Base-by-base conservation (phyloP, 1,284 basidiomycete genomes). In the Sporisorium graminicola region DNA sequence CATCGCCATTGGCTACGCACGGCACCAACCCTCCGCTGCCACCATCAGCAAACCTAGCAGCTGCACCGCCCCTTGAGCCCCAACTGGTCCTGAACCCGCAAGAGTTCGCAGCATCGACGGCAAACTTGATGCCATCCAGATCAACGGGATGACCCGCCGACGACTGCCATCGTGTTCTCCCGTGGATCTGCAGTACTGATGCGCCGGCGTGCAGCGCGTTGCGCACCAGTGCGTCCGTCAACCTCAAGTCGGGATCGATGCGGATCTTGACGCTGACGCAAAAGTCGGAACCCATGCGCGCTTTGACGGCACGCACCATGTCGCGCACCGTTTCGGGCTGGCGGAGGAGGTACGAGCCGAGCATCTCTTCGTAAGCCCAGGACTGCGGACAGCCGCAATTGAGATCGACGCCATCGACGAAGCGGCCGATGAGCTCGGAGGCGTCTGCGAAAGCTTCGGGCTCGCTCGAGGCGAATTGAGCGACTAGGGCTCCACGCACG, bases 241-340 rank as follows among this genome's bases (percentile, higher is more conserved):
- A 78, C 37, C 87, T 81, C 22, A 86, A 81, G 67, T 90, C 88
- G 7, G 85, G 78, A 80, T 90, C 90, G 14, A 90, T 86, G 10
- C 90, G 86, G 57, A 90, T 90, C 85, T 90, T 90, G 72, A 90
- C 88, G 53, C 87, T 88, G 31, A 90, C 88, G n/a, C 88, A 88
- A 74, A 87, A 90, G 14, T 82, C 81, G 84, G 87, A 87, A 0
- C 89, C 89, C 57, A 90, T 84, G 4, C 89, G 83, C 54, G 86
- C 87, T 62, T 89, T 88, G n/a, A 88, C 88, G 0, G 86, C 80
- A 14, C 88, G 84, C 18, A 90, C 88, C 84, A 90, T 88, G 68
- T 90, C 89, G 4, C 87, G 82, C 3, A 90, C 89, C 2, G 87
- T 81, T 54, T 90, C 89, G 1, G 90, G 90, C 78, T 90, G 88